A percentile compares a stretch with the other conserved stretches of the same genome.
These are phyloP conservation scores for Fibroporia radiculosa DNA, from an alignment of 768 basidiomycete species.

Conservation along the genomic window DNA sequence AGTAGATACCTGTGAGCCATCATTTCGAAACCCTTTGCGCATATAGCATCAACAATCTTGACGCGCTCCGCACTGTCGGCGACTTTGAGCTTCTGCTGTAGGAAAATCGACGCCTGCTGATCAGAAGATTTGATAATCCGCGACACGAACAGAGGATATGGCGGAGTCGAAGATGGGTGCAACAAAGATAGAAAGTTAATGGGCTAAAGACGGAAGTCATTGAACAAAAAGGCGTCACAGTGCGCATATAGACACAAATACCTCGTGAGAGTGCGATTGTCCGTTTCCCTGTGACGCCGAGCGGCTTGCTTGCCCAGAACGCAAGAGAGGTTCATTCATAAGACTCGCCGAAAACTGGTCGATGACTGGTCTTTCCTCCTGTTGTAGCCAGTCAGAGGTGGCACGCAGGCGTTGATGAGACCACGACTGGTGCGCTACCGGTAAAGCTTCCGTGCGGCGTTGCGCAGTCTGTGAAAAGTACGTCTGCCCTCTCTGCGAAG, in stretches of 20 bases:
- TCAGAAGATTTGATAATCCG: constrained; percentile 87
- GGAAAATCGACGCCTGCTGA: constrained; percentile 85
- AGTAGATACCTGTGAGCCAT: constrained; percentile 71
- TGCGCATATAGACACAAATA: constrained; percentile 19
- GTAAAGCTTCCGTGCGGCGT: constrained; percentile 18
- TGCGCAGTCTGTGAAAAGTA: constrained; percentile 31
- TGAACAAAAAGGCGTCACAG: not conserved
- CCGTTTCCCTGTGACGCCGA: constrained; percentile 11
- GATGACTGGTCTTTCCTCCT: constrained; percentile 12
- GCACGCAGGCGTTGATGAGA: constrained; percentile 13
- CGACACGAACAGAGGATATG: constrained; percentile 73
- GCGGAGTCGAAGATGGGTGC: constrained; percentile 79
- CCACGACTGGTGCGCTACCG: constrained; percentile 18
- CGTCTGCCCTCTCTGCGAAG: constrained; percentile 29
- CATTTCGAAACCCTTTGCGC: constrained; percentile 81
- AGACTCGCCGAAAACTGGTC: constrained; percentile 1
- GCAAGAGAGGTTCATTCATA: constrained; percentile 11
- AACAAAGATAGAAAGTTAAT: constrained; percentile 85
- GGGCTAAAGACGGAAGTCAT: constrained; percentile 38
- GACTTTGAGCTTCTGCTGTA: constrained; percentile 86
- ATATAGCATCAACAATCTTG: constrained; percentile 85
- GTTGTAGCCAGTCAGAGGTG: constrained; percentile 20
- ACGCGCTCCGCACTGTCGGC: constrained; percentile 69
- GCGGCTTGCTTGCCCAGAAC: constrained; percentile 11
- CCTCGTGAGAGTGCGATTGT: constrained; percentile 42